These are phyloP conservation scores for Podospora anserina DNA, from an alignment of 495 filamentous ascomycete genomes.

Conservation along the genomic window DNA sequence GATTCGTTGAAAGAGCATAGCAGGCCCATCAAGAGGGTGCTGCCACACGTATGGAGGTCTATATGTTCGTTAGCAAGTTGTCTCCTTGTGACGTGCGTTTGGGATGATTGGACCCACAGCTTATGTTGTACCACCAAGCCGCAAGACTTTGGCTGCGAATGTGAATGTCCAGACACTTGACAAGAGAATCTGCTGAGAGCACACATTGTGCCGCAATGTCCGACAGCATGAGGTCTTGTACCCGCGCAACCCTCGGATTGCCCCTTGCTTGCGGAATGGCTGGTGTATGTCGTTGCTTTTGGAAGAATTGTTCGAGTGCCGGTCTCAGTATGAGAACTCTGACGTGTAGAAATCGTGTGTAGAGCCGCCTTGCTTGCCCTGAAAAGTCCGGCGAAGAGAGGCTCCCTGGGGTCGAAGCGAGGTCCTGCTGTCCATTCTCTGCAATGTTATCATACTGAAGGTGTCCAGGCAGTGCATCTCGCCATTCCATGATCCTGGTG, in stretches of 20 bases:
- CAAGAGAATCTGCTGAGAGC: conserved; percentile 9
- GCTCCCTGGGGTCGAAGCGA: background rate
- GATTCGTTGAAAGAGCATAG: background rate
- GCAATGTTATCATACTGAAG: background rate
- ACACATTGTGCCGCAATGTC: conserved; percentile 11
- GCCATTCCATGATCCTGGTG: conserved; percentile 12
- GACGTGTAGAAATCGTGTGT: conserved; percentile 10
- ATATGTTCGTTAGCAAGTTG: background rate
- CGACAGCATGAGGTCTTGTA: conserved; percentile 10
- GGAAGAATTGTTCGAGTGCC: conserved; percentile 9
- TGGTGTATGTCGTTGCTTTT: background rate
- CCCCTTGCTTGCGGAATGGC: background rate
- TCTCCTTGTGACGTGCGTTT: background rate
- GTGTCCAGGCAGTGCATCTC: background rate
- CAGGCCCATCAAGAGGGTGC: background rate
- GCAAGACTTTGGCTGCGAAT: background rate
- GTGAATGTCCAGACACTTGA: conserved; percentile 3
- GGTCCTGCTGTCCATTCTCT: background rate
- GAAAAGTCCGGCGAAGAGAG: conserved; percentile 1
- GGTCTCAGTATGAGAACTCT: conserved; percentile 11
- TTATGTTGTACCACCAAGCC: background rate
- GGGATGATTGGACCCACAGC: background rate
- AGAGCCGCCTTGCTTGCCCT: conserved; percentile 6
- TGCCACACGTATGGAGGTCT: background rate
- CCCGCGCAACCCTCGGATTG: conserved; percentile 5